Conservation (phyloP, 352 stramenopile species). For the Phytophthora citricola region DNA sequence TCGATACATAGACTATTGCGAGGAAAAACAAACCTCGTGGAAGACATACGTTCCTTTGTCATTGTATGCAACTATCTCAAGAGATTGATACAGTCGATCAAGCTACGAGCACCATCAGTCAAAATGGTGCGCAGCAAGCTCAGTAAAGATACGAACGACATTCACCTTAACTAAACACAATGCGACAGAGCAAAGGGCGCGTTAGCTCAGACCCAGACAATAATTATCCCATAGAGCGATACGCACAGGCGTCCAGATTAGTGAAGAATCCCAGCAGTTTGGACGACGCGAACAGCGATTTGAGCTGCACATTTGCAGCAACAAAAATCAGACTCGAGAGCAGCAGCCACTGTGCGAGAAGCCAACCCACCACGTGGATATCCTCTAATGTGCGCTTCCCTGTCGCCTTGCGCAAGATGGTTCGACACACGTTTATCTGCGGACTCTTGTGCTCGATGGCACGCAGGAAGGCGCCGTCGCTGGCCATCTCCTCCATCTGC, state of each 20-base stretch:
- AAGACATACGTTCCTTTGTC: constrained; percentile 69
- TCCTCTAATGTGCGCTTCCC: constrained; percentile 74
- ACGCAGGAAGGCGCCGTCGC: constrained; percentile 48
- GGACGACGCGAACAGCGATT: constrained; percentile 72
- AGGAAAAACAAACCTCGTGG: constrained; percentile 43
- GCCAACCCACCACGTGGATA: constrained; percentile 59
- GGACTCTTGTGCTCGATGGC: constrained; percentile 54
- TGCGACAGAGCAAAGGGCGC: background rate
- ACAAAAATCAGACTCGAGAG: background rate
- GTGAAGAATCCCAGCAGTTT: constrained; percentile 85
- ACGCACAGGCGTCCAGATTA: constrained; percentile 79
- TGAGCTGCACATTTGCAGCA: constrained; percentile 53
- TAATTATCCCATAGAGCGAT: background rate
- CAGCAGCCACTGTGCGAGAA: background rate
- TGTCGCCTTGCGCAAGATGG: constrained; percentile 58
- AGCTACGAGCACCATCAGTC: constrained; percentile 40
- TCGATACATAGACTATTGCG: background rate
- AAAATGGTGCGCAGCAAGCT: background rate
- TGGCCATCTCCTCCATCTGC: constrained; percentile 49
- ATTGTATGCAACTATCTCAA: constrained; percentile 53
- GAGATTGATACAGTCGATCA: constrained; percentile 79
- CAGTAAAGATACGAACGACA: background rate
- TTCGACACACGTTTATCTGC: constrained; percentile 58
- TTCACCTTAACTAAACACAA: constrained; percentile 41
- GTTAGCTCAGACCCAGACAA: constrained; percentile 2